Base-by-base conservation (phyloP, 345 rosid species). In the Schrenkiella parvula region DNA sequence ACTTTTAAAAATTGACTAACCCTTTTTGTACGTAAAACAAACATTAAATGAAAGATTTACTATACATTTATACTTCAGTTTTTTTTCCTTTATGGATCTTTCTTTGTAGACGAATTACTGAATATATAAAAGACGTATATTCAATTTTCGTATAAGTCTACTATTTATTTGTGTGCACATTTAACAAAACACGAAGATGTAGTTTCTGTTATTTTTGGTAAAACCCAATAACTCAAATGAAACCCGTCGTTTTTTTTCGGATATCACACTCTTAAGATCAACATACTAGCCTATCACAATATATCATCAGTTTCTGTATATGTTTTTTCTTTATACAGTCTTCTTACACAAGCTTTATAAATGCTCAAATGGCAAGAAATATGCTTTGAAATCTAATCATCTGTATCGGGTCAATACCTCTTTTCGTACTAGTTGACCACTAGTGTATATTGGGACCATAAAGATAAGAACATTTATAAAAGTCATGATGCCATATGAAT, bases 391-490 rank as follows among this genome's bases (percentile, higher is more conserved):
- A 44, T 18, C 58, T 64, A 54, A 54, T 34, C 25, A 56, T 54
- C 15, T 53, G 2, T 52, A 15, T 42, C 25, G 15, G 47, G 64
- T 22, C 46, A 63, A 11, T 52, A 62, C 54, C 18, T 7, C 8
- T 28, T 63, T 72, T 63, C 28, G 31, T 38, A 23, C 70, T 42
- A 64, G 50, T 55, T 73, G 71, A 64, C 66, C 56, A 64, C 65
- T 73, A 65, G 35, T 37, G 18, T 28, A 8, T n/a, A 53, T 10
- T 48, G 78, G 78, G 72, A 74, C 78, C 72, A 74, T 35, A 66
- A 13, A 57, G 66, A 59, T 50, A 39, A 29, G 72, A 74, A 48
- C 78, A 74, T 66, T 73, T 65, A 21, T 46, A 58, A 74, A 66
- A 58, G 73, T 74, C 71, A 37, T 46, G 48, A 65, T 65, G 51